These are phyloP conservation scores for Udeniomyces megalosporus DNA, from an alignment of 768 basidiomycete genomes.

Conservation along the genomic window DNA sequence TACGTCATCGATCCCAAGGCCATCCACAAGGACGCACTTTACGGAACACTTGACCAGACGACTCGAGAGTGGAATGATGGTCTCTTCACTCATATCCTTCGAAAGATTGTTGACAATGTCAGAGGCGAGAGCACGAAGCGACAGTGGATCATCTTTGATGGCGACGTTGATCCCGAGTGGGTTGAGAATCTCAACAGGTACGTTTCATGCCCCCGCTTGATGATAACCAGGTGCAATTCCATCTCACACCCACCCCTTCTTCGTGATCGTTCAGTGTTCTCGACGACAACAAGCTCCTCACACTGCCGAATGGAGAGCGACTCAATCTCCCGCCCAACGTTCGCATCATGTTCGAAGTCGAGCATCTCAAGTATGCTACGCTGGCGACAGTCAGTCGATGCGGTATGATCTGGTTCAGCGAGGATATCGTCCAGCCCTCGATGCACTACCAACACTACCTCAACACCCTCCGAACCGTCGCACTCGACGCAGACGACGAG, in stretches of 20 bases:
- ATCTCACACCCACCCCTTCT: background rate
- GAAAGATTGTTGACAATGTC: conserved; percentile 96
- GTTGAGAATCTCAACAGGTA: conserved; percentile 98
- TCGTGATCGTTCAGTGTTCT: conserved; percentile 49
- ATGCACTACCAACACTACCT: conserved; percentile 91
- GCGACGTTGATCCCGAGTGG: conserved; percentile 99
- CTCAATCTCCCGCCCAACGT: conserved; percentile 92
- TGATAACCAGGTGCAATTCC: too few species aligned
- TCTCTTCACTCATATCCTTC: conserved; percentile 88
- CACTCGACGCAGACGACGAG: conserved; percentile 82
- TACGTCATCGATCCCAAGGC: conserved; percentile 99
- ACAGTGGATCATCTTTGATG: conserved; percentile 99
- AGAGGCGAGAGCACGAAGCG: conserved; percentile 91
- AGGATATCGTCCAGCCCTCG: conserved; percentile 72
- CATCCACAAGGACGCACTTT: conserved; percentile 94
- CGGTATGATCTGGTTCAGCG: conserved; percentile 99
- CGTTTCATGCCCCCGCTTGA: conserved; percentile 19
- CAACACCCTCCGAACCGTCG: conserved; percentile 49
- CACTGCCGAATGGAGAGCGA: conserved; percentile 93
- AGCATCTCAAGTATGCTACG: conserved; percentile 91
- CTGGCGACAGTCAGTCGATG: conserved; percentile 98
- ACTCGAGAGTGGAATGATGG: conserved; percentile 99
- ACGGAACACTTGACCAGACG: conserved; percentile 89
- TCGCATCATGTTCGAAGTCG: conserved; percentile 98
- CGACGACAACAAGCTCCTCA: conserved; percentile 95